Base-by-base conservation (phyloP, 352 stramenopile species). In the Globisporangium cederbergense region DNA sequence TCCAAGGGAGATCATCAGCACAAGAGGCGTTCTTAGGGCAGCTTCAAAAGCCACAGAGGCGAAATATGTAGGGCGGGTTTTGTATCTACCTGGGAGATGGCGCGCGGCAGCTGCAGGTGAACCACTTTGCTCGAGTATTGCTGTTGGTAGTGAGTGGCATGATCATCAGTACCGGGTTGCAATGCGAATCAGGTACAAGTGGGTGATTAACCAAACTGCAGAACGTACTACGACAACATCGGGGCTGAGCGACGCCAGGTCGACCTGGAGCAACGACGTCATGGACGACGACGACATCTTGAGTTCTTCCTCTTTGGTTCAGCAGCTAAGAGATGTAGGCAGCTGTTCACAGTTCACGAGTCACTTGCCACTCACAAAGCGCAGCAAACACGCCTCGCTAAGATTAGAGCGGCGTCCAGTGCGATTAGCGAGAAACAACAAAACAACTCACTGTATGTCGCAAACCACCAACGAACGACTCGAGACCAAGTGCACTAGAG, bases 221-320 rank as follows among this genome's bases (percentile, higher is more conserved):
- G 34, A 4, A 60, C 56, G 49, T 36, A 79, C 61, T 47, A 73
- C 50, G 28, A 71, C 52, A 10, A 65, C 54, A 6, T 77, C 70
- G 2, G 70, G 58, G 10, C 52, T 58, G 8, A 79, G 62, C 1
- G 62, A 59, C 22, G 54, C 34, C 4, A 79, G 55, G 32, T 79
- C 73, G 8, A 79, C 56, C 28, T 74, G 73, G 14, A 68, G 58
- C 13, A 79, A 54, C 61, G 67, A 70, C 20, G 69, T 60, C 73
- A 79, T 77, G 0, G 70, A 68, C 8, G 58, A 45, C 14, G 66
- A 55, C 18, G 65, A 55, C 45, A 71, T 68, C 22, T 13, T 58
- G 22, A 20, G 9, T 10, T 8, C 18, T 22, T 49, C 7, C 7
- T 3, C 4, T 49, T 49, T 47, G 42, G 5, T 18, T 20, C 43